These are phyloP conservation scores for Apiospora aurea DNA, from an alignment of 2,329 filamentous ascomycete genomes.

Conservation along the genomic window DNA sequence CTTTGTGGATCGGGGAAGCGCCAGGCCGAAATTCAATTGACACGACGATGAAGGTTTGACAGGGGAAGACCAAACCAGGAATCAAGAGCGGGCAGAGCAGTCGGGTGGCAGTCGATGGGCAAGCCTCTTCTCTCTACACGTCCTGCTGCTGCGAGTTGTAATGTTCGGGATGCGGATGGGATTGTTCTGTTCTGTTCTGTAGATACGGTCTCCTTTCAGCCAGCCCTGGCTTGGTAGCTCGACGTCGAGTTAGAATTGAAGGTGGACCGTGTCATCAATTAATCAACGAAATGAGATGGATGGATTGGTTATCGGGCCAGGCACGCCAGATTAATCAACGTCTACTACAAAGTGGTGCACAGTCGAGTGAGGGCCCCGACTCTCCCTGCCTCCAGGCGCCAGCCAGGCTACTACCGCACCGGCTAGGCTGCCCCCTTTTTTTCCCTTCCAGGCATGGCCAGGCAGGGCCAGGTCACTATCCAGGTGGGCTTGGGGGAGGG, in stretches of 20 bases:
- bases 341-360: neutral
- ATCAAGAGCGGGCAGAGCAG: slow-evolving; percentile 1
- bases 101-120: neutral
- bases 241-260: slow-evolving; percentile 21
- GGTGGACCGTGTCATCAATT: slow-evolving; percentile 21
- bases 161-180: slow-evolving; percentile 6
- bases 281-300: slow-evolving; percentile 21
- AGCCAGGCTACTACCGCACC: neutral
- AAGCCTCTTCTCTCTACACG: neutral
- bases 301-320: slow-evolving; percentile 14
- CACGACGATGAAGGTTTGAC: slow-evolving; percentile 15
- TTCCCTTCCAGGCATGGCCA: neutral
- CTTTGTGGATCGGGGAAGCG: slow-evolving; percentile 15
- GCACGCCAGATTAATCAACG: neutral
- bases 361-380: neutral
- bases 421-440: slow-evolving; percentile 12
- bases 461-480: too few relatives aligned
- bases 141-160: neutral
- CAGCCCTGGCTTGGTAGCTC: slow-evolving; percentile 19
- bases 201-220: slow-evolving; percentile 20
- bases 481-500: neutral
- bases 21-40: slow-evolving; percentile 20
- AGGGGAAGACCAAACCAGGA: slow-evolving; percentile 18
- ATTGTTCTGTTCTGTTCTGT: neutral
- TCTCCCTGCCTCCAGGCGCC: neutral